These are phyloP conservation scores for Hypoxylon lienhwacheense DNA, from an alignment of 495 filamentous ascomycete genomes.

Conservation along the genomic window DNA sequence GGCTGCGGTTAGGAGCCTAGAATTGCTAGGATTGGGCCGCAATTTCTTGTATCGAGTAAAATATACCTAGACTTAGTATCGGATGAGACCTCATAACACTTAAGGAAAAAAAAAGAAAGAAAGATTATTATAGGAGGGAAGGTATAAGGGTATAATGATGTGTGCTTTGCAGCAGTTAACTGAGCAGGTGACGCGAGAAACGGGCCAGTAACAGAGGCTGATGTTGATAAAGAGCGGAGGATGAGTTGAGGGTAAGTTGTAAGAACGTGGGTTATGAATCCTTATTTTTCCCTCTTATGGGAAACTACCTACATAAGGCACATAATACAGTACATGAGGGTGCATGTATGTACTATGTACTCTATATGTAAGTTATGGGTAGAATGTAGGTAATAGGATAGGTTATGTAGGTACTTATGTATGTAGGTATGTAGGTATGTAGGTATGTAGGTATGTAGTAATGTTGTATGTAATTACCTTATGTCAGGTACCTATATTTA, in stretches of 20 bases:
- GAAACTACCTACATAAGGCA: no score
- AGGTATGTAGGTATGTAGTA: no score
- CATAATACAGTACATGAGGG: no score
- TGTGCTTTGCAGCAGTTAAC: conserved; percentile 12
- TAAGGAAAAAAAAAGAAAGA: neutral
- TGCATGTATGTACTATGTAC: no score
- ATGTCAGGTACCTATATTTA: no score
- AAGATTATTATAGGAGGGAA: conserved; percentile 2
- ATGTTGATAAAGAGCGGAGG: conserved; percentile 7
- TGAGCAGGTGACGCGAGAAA: conserved; percentile 21
- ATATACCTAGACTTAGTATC: neutral
- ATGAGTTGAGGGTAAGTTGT: neutral
- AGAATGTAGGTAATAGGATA: neutral
- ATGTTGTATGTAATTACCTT: no score
- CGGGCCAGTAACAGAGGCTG: conserved; percentile 20
- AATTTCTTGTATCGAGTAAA: conserved; percentile 19
- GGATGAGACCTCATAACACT: conserved; percentile 13
- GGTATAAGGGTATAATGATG: conserved; percentile 6
- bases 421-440: no score
- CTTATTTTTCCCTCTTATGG: neutral
- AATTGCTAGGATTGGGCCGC: conserved; percentile 25
- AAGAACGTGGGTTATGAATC: conserved; percentile 1
- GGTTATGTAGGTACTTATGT: no score
- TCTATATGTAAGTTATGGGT: no score
- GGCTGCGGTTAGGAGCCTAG: conserved; percentile 6